These are phyloP conservation scores for Xylaria hypoxylon DNA, from an alignment of 2,329 filamentous ascomycete species.

Conservation along the genomic window DNA sequence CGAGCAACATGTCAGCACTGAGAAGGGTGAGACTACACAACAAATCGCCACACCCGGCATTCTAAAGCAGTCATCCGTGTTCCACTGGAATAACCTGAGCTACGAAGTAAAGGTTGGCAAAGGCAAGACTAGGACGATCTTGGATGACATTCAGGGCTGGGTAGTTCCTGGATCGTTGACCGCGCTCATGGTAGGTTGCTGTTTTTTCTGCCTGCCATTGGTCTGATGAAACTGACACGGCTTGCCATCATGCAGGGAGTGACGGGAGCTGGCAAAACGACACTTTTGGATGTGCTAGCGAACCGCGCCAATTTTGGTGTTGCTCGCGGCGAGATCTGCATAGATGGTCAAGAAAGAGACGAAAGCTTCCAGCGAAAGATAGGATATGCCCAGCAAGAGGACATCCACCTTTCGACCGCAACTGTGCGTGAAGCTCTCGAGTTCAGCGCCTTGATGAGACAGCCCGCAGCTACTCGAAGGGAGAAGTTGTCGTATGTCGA, in stretches of 20 bases:
- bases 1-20: background rate
- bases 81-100: slow-evolving; percentile 85
- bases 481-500: slow-evolving; percentile 89
- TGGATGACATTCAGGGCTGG: slow-evolving; percentile 4
- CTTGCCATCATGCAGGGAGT: too few relatives aligned
- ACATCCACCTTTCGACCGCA: slow-evolving; percentile 83
- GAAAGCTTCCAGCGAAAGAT: slow-evolving; percentile 88
- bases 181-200: too few relatives aligned
- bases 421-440: slow-evolving; percentile 88
- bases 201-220: too few relatives aligned
- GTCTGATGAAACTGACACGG: too few relatives aligned
- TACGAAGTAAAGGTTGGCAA: slow-evolving; percentile 67
- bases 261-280: slow-evolving; percentile 90
- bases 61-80: slow-evolving; percentile 56
- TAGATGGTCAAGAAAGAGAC: slow-evolving; percentile 73
- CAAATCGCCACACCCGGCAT: background rate
- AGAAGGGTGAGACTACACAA: background rate
- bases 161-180: background rate
- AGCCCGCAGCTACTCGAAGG: slow-evolving; percentile 73
- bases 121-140: background rate
- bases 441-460: slow-evolving; percentile 86
- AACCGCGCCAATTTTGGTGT: slow-evolving; percentile 87
- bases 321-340: slow-evolving; percentile 81
- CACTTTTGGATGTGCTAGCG: slow-evolving; percentile 84
- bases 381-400: slow-evolving; percentile 91